Evolutionary conservation across 2,329 filamentous ascomycete genomes (phyloP).

Genomic region (Didymosphaeria variabile): DNA sequence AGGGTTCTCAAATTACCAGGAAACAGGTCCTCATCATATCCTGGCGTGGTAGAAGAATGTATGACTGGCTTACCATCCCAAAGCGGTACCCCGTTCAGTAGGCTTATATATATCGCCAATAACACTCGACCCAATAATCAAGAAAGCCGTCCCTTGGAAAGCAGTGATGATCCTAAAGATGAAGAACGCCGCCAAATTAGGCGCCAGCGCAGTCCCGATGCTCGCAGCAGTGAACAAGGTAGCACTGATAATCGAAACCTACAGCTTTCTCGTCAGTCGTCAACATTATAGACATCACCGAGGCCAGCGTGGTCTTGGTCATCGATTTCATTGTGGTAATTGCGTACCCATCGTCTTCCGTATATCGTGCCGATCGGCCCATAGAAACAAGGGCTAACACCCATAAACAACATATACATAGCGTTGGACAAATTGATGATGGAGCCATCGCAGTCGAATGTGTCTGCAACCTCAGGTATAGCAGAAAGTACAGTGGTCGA

Average conservation of each 20-base stretch:
- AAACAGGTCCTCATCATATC: no score
- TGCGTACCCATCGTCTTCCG: slow-evolving; percentile 58
- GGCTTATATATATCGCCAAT: slow-evolving; percentile 67
- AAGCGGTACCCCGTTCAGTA: slow-evolving; percentile 75
- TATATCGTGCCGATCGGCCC: slow-evolving; percentile 69
- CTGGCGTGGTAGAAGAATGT: not conserved
- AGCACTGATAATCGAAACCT: slow-evolving; percentile 69
- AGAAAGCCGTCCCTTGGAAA: slow-evolving; percentile 77
- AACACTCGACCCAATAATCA: slow-evolving; percentile 75
- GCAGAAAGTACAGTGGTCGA: slow-evolving; percentile 78
- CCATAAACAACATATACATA: slow-evolving; percentile 79
- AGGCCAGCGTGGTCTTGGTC: not conserved
- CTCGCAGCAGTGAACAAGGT: slow-evolving; percentile 73
- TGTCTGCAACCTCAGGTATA: slow-evolving; percentile 75
- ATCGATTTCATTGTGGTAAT: slow-evolving; percentile 12
- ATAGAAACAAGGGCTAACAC: slow-evolving; percentile 69
- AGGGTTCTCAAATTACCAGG: not conserved
- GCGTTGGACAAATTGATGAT: slow-evolving; percentile 80
- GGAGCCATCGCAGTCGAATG: slow-evolving; percentile 70
- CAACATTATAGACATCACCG: not conserved
- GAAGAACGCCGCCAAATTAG: slow-evolving; percentile 75
- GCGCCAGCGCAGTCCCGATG: slow-evolving; percentile 76
- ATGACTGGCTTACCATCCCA: slow-evolving; percentile 61
- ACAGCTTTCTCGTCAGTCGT: slow-evolving; percentile 24
- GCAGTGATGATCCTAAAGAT: slow-evolving; percentile 78